Percentiles rank a stretch among this genome's conserved stretches.
phyloP scores from a whole-genome alignment of 768 basidiomycete genomes.

The Trametes elegans region DNA sequence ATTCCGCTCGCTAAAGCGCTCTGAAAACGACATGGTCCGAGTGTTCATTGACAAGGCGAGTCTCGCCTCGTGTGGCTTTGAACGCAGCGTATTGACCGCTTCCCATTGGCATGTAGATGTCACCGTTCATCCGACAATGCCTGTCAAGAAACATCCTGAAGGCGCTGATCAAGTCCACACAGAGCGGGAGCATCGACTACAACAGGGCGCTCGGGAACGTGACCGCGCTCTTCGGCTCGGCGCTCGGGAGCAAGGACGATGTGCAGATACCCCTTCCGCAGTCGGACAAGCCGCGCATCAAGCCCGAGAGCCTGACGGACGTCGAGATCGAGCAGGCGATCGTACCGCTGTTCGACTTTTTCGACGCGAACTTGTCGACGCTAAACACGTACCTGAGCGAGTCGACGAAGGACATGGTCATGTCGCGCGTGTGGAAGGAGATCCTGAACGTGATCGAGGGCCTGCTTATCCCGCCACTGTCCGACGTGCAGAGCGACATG shows the following conservation, averaged over 20 bases:
- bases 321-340: slow-evolving; percentile 95
- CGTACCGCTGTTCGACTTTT: slow-evolving; percentile 89
- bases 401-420: slow-evolving; percentile 86
- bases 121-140: slow-evolving; percentile 87
- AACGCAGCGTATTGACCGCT: too few species aligned
- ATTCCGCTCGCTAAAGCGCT: slow-evolving; percentile 89
- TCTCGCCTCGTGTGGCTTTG: too few species aligned
- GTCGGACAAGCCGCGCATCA: slow-evolving; percentile 72
- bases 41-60: slow-evolving; percentile 94
- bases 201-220: slow-evolving; percentile 86
- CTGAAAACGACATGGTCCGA: slow-evolving; percentile 93
- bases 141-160: slow-evolving; percentile 76
- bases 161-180: slow-evolving; percentile 62
- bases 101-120: slow-evolving; percentile 63
- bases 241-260: slow-evolving; percentile 63
- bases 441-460: slow-evolving; percentile 83
- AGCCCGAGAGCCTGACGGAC: slow-evolving; percentile 83
- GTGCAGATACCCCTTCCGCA: slow-evolving; percentile 75
- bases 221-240: slow-evolving; percentile 78
- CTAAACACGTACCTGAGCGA: slow-evolving; percentile 87
- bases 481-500: slow-evolving; percentile 84
- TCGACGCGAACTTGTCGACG: slow-evolving; percentile 89
- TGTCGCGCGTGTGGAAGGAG: slow-evolving; percentile 96
- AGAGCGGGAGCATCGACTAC: slow-evolving; percentile 66
- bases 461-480: slow-evolving; percentile 86